Conservation (phyloP, 176 grass and related monocot genomes). For the Typha latifolia region DNA sequence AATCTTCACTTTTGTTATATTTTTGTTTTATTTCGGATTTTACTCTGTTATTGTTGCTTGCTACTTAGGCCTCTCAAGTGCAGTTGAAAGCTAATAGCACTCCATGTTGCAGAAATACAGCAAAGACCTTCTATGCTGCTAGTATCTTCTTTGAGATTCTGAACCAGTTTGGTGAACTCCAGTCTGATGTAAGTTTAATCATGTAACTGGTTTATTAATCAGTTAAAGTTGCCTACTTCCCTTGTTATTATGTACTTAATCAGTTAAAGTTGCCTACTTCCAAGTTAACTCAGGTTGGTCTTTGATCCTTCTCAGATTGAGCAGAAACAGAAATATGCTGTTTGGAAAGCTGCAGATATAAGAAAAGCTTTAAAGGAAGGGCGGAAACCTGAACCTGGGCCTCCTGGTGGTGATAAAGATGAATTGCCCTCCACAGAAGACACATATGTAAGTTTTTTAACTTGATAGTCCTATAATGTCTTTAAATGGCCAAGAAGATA, state of each 20-base stretch:
- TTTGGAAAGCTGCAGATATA: constrained; percentile 99
- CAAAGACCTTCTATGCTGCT: constrained; percentile 96
- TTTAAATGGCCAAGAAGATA: background rate
- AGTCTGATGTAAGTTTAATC: constrained; percentile 60
- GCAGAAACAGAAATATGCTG: constrained; percentile 93
- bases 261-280: background rate
- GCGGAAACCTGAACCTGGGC: constrained; percentile 74
- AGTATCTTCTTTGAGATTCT: constrained; percentile 97
- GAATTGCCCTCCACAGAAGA: constrained; percentile 21
- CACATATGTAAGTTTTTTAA: constrained; percentile 35
- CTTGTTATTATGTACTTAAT: background rate
- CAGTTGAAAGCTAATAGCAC: constrained; percentile 10
- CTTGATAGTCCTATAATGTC: constrained; percentile 6
- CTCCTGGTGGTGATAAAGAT: constrained; percentile 85
- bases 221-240: background rate
- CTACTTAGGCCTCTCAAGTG: constrained; percentile 3
- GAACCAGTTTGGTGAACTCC: constrained; percentile 78
- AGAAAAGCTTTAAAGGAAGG: constrained; percentile 97
- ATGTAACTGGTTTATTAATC: background rate
- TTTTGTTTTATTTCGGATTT: constrained; percentile 5
- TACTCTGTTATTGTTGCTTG: constrained; percentile 1
- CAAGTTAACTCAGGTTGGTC: background rate
- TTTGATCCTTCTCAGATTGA: constrained; percentile 49
- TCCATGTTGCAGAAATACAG: constrained; percentile 67
- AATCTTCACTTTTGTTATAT: constrained; percentile 12